A percentile compares a stretch with the other conserved stretches of the same genome.
These are phyloP conservation scores for Lactarius tabidus DNA, from an alignment of 768 basidiomycete species.

Conservation along the genomic window DNA sequence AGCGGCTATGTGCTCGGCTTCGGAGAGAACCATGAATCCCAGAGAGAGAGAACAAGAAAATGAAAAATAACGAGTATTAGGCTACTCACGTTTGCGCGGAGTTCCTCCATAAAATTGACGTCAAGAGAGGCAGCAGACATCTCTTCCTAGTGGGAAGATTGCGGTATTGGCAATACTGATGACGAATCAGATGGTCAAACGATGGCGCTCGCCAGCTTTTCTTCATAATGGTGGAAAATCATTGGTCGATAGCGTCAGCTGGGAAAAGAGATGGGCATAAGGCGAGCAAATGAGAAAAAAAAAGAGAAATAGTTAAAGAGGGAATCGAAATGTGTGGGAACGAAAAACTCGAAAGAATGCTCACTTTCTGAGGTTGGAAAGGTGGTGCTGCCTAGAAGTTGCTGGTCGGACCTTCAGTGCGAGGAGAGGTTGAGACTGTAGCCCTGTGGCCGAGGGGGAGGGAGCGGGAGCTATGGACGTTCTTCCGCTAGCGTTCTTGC, in stretches of 20 bases:
- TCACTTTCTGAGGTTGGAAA: constrained; percentile 87
- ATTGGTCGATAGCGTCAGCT: constrained; percentile 97
- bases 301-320: neutral
- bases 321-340: too few species aligned
- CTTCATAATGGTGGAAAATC: constrained; percentile 98
- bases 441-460: constrained; percentile 50
- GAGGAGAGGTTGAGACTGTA: constrained; percentile 70
- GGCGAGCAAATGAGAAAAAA: too few species aligned
- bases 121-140: constrained; percentile 99
- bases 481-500: constrained; percentile 55
- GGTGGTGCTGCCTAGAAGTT: constrained; percentile 75
- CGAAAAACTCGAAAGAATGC: too few species aligned
- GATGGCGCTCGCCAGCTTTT: constrained; percentile 64
- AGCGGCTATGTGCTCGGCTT: constrained; percentile 99
- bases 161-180: too few species aligned
- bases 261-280: constrained; percentile 11
- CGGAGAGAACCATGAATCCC: constrained; percentile 99
- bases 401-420: constrained; percentile 77
- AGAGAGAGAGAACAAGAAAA: neutral
- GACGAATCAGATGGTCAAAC: neutral
- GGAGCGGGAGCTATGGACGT: constrained; percentile 64
- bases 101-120: constrained; percentile 98
- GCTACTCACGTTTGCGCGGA: constrained; percentile 96
- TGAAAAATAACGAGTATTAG: neutral
- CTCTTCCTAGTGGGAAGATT: constrained; percentile 88